Evolutionary conservation across 441 rosid genomes (phyloP), one percentile per base, ranked within the genome.

Genomic region (Francoa sonchifolia): DNA sequence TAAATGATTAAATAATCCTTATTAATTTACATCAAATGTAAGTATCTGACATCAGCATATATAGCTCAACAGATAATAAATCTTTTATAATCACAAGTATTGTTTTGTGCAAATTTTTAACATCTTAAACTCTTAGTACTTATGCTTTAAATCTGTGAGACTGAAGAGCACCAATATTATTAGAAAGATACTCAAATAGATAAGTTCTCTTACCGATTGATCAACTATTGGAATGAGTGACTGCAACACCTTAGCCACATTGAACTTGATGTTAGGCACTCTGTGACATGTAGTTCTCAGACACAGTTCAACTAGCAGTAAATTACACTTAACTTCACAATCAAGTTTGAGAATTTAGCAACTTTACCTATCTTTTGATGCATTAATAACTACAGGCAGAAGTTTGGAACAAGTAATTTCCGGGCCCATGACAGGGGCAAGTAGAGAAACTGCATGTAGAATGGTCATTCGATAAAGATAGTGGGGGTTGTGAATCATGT

Each of bases 251-350:
- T 89, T 89, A 11, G 98, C 98, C 14, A 82, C 96, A 3, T 89
- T 89, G 57, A 89, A 89, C 62, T 82, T 89, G 64, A 89, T 85
- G 65, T 89, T 89, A 6, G 98, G 89, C 44, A 89, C 96, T 74
- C 98, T 89, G 71, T 14, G 36, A 52, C 20, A n/a, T 4, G 14
- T 12, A 35, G n/a, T 8, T 19, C n/a, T 20, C 26, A 3, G 9
- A 12, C 15, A 33, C 6, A 32, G 18, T 33, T 19, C 13, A 33
- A 17, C 19, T 14, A 31, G 13, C 17, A 1, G 14, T 12, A 2
- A 16, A 31, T n/a, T 16, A 31, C 35, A 12, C n/a, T 31, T 31
- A 16, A 31, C 11, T 5, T 31, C 9, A 31, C 14, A 31, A 11
- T 12, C 13, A 31, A 27, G 31, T 27, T 9, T 6, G n/a, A 8